Evolutionary conservation across 2,329 filamentous ascomycete genomes (phyloP), one percentile per base, ranked within the genome.

Genomic region (Fusarium subtropicale): DNA sequence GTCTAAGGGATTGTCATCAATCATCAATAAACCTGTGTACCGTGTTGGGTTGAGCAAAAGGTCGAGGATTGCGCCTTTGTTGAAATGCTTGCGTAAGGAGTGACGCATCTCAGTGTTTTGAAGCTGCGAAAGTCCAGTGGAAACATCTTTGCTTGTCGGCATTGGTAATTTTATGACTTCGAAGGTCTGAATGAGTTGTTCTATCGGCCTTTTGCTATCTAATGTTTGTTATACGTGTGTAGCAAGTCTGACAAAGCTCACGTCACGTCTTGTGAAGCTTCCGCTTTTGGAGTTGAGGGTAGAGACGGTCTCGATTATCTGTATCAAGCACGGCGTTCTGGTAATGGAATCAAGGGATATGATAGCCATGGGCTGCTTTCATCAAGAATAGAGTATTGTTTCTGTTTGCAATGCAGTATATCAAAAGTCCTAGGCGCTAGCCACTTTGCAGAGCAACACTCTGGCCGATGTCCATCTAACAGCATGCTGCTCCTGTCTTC

Each of bases 61-160:
- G 71, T 81, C 81, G 20, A 79, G 82, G 60, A 86, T 87, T 63
- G 83, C 85, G 36, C 84, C 85, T 30, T 73, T 87, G 55, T 76
- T 87, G 28, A 86, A 87, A 75, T 80, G 79, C 24, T 67, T 86
- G 55, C 81, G 79, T 57, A 86, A 85, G 71, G 94, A 93, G 36
- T 50, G 38, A 51, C 12, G n/a, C 16, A 22, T 60, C 26, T 28
- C 28, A 20, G 36, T 39, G 24, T 22, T 48, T 54, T 36, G 26
- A 20, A 30, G 3, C 13, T 9, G 20, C 12, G n/a, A 36, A 44
- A 22, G 41, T 28, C 30, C n/a, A 39, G 2, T 20, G 28, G 31
- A 34, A 52, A 41, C 42, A 46, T 15, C 11, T 22, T 16, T 13
- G n/a, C 31, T 38, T 45, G 26, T 10, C 30, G 13, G 13, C 28